Evolutionary conservation across 441 rosid species (phyloP), one percentile per base, ranked within the genome.

Genomic region (Arabidopsis lyrata): DNA sequence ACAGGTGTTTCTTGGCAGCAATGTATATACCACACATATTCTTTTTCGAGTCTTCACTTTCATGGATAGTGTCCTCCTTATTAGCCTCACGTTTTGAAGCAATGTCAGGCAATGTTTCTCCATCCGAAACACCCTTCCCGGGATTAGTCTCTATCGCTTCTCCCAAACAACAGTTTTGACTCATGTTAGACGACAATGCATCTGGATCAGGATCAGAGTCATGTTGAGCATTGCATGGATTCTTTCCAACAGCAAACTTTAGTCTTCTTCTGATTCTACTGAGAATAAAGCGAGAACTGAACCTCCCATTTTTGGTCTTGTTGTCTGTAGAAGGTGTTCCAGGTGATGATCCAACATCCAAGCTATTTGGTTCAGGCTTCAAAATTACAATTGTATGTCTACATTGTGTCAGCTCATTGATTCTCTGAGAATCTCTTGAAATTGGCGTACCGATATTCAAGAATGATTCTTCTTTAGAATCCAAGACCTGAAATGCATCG

Each of bases 1-100:
- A 92, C 8, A 96, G 84, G 72, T 89, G 98, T 77, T 88, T 96
- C 86, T 81, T 96, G 74, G 98, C 99, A 70, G 88, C 89, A 32
- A 84, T 56, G 65, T 96, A 96, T 77, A 96, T 87, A 84, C 83
- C 83, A 39, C 96, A 83, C 72, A 74, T 68, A 78, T 82, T 83
- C 78, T 77, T 82, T 66, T 78, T 73, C 0, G 45, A 61, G 47
- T 74, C 84, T 18, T 20, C 70, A 57, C 11, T 63, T 20, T 48
- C 79, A 68, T 86, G 76, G 73, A 63, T 60, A 73, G 63, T 79
- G 34, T 85, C 83, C 63, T 74, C 81, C 68, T 68, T 81, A 45
- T 74, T 66, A 65, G 57, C 70, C 49, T 75, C 77, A 2, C 13
- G 22, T 22, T 79, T 75, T 47, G 87, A 85, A 70, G 44, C 32